Evolutionary conservation across 2,329 filamentous ascomycete genomes (phyloP), one percentile per base, ranked within the genome.

Genomic region (Tolypocladium tundrense): DNA sequence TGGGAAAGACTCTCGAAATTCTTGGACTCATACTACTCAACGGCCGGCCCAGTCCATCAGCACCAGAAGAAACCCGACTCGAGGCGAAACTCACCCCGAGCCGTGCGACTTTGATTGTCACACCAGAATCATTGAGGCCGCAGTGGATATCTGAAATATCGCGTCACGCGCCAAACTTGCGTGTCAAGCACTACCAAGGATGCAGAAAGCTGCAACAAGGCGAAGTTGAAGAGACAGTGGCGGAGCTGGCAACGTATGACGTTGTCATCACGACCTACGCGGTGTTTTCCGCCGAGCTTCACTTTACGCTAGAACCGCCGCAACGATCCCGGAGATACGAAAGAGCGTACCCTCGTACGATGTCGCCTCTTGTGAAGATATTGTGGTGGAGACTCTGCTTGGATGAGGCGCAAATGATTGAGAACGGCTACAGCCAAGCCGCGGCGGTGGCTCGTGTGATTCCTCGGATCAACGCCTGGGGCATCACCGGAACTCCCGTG

Each of bases 351-450:
- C 78, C 85, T 60, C 80, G 86, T 35, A 79, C 81, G 3, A 86
- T 79, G 55, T 94, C 90, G 5, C 92, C 92, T 0, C 77, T 97
- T 8, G 85, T 92, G 11, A 83, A 88, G 63, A 83, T 97, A 21
- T 84, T 80, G 1, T 97, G 91, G 91, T 97, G 91, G 91, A 82
- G 93, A 48, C 83, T 96, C 1, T 86, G 85, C 57, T 77, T 88
- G 1, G 86, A 88, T 59, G 91, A 87, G 75, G 86, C 93, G 0
- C 94, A 99, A 67, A 96, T 96, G 88, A 86, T 97, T 48, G 93
- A 97, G 69, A 93, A 84, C 63, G 91, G 91, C 40, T 86, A 95
- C 4, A 92, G 85, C 65, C 87, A 90, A 64, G 90, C 93, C 35
- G 92, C 94, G 1, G 83, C 80, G 53, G 85, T 97, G 16, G 91